phyloP scores from a whole-genome alignment of 768 basidiomycete species.

The Amanita rimosa region DNA sequence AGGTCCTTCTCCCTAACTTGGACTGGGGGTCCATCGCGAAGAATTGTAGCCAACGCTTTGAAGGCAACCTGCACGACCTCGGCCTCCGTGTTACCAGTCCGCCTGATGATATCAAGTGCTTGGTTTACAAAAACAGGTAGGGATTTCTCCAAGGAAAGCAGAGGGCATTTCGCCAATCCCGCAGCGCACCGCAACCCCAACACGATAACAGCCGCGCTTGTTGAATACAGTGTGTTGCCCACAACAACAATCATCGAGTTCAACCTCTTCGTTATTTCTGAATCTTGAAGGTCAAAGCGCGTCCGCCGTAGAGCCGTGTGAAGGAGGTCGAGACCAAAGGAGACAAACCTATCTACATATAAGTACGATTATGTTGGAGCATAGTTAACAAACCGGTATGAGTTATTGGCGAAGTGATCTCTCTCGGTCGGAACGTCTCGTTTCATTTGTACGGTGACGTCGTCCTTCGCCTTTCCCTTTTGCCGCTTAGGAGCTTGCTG shows the following conservation, averaged over 20 bases:
- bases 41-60: slow-evolving; percentile 72
- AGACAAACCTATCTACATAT: slow-evolving; percentile 52
- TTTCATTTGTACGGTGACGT: slow-evolving; percentile 71
- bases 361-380: neutral
- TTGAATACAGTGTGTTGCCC: slow-evolving; percentile 88
- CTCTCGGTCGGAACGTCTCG: slow-evolving; percentile 41
- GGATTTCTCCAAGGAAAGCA: slow-evolving; percentile 63
- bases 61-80: slow-evolving; percentile 85
- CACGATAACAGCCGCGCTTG: slow-evolving; percentile 58
- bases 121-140: slow-evolving; percentile 78
- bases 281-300: slow-evolving; percentile 76
- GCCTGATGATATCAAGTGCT: slow-evolving; percentile 72
- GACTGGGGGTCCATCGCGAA: slow-evolving; percentile 81
- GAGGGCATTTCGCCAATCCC: slow-evolving; percentile 73
- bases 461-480: slow-evolving; percentile 30
- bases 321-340: slow-evolving; percentile 87
- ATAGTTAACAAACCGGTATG: slow-evolving; percentile 52
- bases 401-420: slow-evolving; percentile 78
- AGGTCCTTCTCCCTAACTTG: slow-evolving; percentile 87
- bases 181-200: slow-evolving; percentile 74
- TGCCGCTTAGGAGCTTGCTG: slow-evolving; percentile 38
- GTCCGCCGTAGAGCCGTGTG: slow-evolving; percentile 78
- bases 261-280: slow-evolving; percentile 64
- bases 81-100: slow-evolving; percentile 78
- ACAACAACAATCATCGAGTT: slow-evolving; percentile 81